Base-by-base conservation (phyloP, 176 grass and related monocot genomes). In the Puccinellia tenuiflora region DNA sequence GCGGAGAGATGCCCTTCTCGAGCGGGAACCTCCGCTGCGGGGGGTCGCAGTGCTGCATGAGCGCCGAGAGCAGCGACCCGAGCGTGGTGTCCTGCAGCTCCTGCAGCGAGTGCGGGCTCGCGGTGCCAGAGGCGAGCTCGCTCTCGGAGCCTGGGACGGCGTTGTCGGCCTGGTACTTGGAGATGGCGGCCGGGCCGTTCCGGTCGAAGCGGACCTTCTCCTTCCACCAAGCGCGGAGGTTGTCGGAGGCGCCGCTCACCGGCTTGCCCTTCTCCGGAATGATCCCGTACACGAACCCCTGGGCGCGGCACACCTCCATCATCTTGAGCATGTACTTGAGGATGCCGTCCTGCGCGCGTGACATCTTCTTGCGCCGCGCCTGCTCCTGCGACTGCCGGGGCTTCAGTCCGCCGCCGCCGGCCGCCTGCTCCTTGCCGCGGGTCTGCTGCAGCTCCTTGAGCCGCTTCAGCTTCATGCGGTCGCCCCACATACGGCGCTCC, bases 301-400 rank as follows among this genome's bases (percentile, higher is more conserved):
- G 96, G 0, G 96, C 93, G 6, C 89, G 91, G 87, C 96, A 96
- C 13, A 96, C 96, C 80, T 99, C 96, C 96, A 99, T 99, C 96
- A 99, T 99, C 78, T 99, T 99, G 76, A 99, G 89, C 96, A 99
- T 99, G 93, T 99, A 96, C 81, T 99, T 99, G 67, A 99, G 90
- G 73, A 99, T 99, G 73, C 96, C 96, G 43, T 99, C 96, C 77
- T 99, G 96, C 10, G 96, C 93, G 62, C 96, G 92, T 2, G 96
- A 99, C 96, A 99, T 99, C 91, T 99, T 99, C 83, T 99, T 99
- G 40, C 96, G 92, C 15, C 96, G 92, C 0, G 96, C 96, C 76
- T 99, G 96, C 80, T 99, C 96, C 76, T 92, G 96, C 11, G 93
- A 91, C 85, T 95, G 93, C 12, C 87, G 80, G 37, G 85, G 90